Evolutionary conservation across 2,329 filamentous ascomycete species (phyloP), one percentile per base, ranked within the genome.

Genomic region (Sporothrix sp.): DNA sequence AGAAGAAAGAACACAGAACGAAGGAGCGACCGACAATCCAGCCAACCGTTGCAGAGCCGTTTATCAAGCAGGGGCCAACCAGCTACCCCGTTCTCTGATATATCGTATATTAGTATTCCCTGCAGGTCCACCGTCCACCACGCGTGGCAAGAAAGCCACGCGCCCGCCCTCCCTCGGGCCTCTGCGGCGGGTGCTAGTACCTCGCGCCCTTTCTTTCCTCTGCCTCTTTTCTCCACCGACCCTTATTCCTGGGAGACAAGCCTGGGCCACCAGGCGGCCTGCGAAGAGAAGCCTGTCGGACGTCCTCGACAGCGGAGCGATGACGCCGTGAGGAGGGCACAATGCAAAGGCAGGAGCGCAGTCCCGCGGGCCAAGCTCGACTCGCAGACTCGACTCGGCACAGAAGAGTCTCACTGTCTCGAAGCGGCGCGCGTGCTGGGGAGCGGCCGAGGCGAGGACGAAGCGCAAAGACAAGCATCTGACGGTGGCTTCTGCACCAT

Each of bases 41-140:
- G 30, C 48, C 48, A 54, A 51, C 52, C 38, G 52, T 40, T 36
- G 52, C 23, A 37, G 27, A 25, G 16, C 43, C 21, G 51, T 50
- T 52, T 53, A 53, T 50, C 47, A 50, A 18, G 36, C 13, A 13
- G 25, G 33, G 32, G n/a, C 21, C 14, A 18, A 7, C 27, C 36
- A 33, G 46, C 36, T 36, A 27, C 38, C 48, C 48, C 30, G 14
- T 49, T 35, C 25, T 16, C 25, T 33, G 10, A 13, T 25, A 13
- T 40, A 3, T 40, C 33, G 14, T 33, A 45, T 45, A 46, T n/a
- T n/a, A n/a, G n/a, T 37, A 36, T 45, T 37, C 16, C 45, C 25
- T 48, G 33, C 35, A 38, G 35, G 16, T 32, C 28, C 28, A 45
- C 42, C 27, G 32, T 43, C 40, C 42, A 33, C 25, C 35, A 39